phyloP scores from a whole-genome alignment of 768 basidiomycete species.

The Lyophyllum atratum region DNA sequence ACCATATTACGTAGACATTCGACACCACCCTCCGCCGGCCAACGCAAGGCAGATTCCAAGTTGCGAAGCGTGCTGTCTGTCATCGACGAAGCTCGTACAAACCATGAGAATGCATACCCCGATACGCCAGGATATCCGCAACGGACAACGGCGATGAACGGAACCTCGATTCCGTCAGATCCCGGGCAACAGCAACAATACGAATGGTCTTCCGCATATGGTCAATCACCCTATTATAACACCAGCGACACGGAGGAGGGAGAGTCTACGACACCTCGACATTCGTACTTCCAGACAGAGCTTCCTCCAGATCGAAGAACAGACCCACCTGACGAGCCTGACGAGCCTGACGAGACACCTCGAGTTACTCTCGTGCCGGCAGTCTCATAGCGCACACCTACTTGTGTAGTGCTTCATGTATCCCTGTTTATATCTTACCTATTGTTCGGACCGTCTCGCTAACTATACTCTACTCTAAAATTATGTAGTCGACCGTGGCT shows the following conservation, averaged over 20 bases:
- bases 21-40: constrained; percentile 38
- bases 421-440: constrained; percentile 20
- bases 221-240: constrained; percentile 34
- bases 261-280: constrained; percentile 50
- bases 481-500: constrained; percentile 25
- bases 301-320: constrained; percentile 23
- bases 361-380: constrained; percentile 10
- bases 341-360: constrained; percentile 23
- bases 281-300: constrained; percentile 29
- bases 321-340: constrained; percentile 22
- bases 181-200: constrained; percentile 28
- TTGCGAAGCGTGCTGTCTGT: constrained; percentile 72
- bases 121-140: constrained; percentile 18
- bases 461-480: constrained; percentile 12
- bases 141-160: constrained; percentile 23
- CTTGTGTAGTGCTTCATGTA: constrained; percentile 19
- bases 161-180: constrained; percentile 25
- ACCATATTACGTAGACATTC: constrained; percentile 50
- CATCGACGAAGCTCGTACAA: constrained; percentile 62
- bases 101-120: constrained; percentile 26
- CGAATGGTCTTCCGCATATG: constrained; percentile 44
- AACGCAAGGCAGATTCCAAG: constrained; percentile 64
- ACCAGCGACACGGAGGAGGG: constrained; percentile 17
- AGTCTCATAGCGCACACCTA: constrained; percentile 12
- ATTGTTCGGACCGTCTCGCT: constrained; percentile 16